These are phyloP conservation scores for Beauveria medogensis DNA, from an alignment of 2,329 filamentous ascomycete species.

Conservation along the genomic window DNA sequence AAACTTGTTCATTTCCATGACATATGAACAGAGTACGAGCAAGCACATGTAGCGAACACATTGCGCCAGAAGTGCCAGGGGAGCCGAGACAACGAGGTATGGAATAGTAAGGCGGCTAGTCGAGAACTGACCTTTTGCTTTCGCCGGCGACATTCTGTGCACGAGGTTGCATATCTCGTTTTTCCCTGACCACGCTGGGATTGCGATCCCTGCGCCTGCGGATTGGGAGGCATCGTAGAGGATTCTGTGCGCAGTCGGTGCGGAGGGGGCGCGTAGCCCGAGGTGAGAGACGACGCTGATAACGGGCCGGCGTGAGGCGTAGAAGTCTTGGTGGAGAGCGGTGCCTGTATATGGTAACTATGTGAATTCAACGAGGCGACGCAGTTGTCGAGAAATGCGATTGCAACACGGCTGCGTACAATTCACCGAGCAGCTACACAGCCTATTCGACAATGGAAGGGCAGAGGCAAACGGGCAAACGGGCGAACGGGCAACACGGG, in stretches of 20 bases:
- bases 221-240: conserved; percentile 3
- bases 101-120: too few relatives aligned
- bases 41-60: too few relatives aligned
- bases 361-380: background rate
- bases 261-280: background rate
- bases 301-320: background rate
- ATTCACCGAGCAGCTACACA: background rate
- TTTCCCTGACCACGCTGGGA: conserved; percentile 7
- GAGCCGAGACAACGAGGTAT: background rate
- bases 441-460: background rate
- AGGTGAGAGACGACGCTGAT: background rate
- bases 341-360: background rate
- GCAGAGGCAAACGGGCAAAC: background rate
- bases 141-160: conserved; percentile 41
- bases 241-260: background rate
- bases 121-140: conserved; percentile 39
- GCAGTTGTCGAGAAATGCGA: background rate
- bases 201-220: conserved; percentile 22
- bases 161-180: conserved; percentile 31
- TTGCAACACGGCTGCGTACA: background rate
- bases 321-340: background rate
- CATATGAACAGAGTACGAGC: background rate
- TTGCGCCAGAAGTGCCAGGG: background rate
- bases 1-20: background rate
- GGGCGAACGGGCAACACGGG: too few relatives aligned